Conservation (phyloP, 2,329 filamentous ascomycete species). For the Curvularia lunata region DNA sequence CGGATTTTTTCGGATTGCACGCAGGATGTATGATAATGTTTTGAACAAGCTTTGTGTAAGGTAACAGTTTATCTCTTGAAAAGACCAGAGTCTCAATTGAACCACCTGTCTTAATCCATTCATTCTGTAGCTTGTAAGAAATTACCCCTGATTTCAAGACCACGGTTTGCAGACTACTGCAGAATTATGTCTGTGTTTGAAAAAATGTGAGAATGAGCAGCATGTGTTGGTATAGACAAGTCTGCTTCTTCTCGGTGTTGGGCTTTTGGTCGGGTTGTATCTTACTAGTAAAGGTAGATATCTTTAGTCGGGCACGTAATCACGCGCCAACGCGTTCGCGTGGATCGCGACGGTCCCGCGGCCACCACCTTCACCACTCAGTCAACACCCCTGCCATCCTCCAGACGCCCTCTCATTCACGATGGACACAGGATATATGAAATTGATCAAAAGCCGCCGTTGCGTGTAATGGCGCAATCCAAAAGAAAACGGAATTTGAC, state of each 20-base stretch:
- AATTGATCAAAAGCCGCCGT: conserved; percentile 13
- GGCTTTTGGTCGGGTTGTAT: neutral
- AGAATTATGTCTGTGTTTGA: neutral
- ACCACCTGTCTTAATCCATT: neutral
- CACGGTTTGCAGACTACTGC: neutral
- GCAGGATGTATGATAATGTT: neutral
- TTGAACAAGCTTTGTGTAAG: neutral
- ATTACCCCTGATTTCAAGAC: neutral
- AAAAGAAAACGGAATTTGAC: conserved; percentile 31
- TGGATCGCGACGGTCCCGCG: conserved; percentile 2
- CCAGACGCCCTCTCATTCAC: conserved; percentile 14
- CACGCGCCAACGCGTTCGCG: conserved; percentile 8
- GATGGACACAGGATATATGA: conserved; percentile 26
- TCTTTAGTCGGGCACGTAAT: neutral
- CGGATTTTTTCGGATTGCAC: neutral
- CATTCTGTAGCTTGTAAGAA: neutral
- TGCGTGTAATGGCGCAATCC: conserved; percentile 38
- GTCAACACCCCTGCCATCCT: neutral
- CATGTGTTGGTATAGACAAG: neutral
- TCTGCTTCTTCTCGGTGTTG: neutral
- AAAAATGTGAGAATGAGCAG: neutral
- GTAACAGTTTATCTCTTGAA: no score
- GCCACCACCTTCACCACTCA: conserved; percentile 10
- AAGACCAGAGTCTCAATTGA: neutral
- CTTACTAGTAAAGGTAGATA: neutral